phyloP scores from a whole-genome alignment of 192 early-diverging fungal species.

The Entomortierella lignicola region DNA sequence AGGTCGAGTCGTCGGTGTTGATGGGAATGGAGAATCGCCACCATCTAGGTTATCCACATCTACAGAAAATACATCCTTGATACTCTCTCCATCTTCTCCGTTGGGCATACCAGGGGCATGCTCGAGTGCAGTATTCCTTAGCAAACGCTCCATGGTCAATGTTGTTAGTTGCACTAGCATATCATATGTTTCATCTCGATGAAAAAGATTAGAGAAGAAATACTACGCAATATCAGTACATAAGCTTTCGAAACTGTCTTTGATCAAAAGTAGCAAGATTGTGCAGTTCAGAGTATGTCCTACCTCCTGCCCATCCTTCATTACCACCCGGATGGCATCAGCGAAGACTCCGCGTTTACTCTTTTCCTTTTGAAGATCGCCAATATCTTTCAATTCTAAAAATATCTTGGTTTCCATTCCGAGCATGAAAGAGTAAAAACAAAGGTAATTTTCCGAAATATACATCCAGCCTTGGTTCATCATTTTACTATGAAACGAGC shows the following conservation, averaged over 20 bases:
- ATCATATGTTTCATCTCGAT: constrained; percentile 96
- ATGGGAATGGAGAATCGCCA: constrained; percentile 26
- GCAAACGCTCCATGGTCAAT: constrained; percentile 86
- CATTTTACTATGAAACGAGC: constrained; percentile 83
- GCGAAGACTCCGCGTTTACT: constrained; percentile 91
- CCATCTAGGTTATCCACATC: constrained; percentile 47
- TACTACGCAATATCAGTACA: constrained; percentile 61
- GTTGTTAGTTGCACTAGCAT: constrained; percentile 91
- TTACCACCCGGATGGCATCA: constrained; percentile 88
- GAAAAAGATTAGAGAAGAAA: constrained; percentile 95
- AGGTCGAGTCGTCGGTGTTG: constrained; percentile 57
- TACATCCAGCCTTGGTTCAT: constrained; percentile 98
- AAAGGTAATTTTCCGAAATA: constrained; percentile 90
- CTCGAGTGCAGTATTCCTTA: constrained; percentile 83
- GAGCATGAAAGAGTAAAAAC: constrained; percentile 96
- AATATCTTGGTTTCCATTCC: constrained; percentile 93
- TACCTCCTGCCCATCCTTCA: constrained; percentile 84
- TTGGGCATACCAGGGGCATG: constrained; percentile 68
- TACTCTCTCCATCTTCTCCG: constrained; percentile 28
- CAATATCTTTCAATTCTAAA: constrained; percentile 92
- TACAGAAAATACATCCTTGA: constrained; percentile 50
- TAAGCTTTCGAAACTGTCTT: background rate
- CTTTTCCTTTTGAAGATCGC: constrained; percentile 87
- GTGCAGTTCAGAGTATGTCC: background rate
- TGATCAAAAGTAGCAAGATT: no score